Evolutionary conservation across 345 rosid species (phyloP).

Genomic region (Orychophragmus violaceus): DNA sequence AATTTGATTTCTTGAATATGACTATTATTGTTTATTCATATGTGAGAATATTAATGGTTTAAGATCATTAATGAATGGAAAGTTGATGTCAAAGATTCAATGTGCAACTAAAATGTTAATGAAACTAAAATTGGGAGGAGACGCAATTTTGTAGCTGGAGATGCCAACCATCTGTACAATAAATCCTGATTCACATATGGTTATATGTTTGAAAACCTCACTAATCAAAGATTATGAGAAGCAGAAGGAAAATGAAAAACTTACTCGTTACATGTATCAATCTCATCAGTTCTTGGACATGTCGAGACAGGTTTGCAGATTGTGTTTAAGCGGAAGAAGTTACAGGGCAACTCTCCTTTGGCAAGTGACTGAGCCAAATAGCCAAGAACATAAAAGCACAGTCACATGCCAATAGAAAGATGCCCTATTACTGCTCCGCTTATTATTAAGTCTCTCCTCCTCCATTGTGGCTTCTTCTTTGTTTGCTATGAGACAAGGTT

Average conservation of each 20-base stretch:
- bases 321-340: slow-evolving; percentile 29
- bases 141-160: neutral
- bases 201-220: neutral
- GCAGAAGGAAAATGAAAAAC: neutral
- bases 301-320: neutral
- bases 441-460: slow-evolving; percentile 8
- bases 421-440: slow-evolving; percentile 32
- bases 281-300: neutral
- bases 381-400: neutral
- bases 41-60: neutral
- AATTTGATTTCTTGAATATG: neutral
- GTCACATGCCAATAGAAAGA: slow-evolving; percentile 33
- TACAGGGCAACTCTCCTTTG: slow-evolving; percentile 38
- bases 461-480: neutral
- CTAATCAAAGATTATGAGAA: neutral
- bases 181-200: neutral
- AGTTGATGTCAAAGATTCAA: neutral
- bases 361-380: slow-evolving; percentile 22
- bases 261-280: neutral
- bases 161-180: neutral
- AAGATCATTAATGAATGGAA: neutral
- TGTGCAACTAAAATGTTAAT: neutral
- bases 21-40: neutral
- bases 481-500: neutral
- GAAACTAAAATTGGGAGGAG: neutral